Evolutionary conservation across 352 stramenopile species (phyloP).

Genomic region (Globisporangium nagaii): DNA sequence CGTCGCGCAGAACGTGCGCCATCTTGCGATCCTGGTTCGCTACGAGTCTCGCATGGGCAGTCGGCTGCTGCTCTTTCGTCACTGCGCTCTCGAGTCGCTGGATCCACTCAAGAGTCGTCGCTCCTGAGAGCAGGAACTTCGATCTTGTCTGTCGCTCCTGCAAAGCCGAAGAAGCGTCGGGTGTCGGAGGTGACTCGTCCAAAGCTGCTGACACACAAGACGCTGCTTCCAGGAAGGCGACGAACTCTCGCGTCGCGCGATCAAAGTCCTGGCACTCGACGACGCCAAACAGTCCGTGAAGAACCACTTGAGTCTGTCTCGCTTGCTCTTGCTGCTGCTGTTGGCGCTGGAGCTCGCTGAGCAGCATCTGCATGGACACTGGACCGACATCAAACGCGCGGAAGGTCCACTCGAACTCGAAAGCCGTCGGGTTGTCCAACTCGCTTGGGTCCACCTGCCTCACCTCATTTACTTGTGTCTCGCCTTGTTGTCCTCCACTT

Average conservation of each 20-base stretch:
- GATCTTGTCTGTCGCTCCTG: not conserved
- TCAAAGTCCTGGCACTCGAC: constrained; percentile 55
- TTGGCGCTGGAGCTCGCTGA: constrained; percentile 2
- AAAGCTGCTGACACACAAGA: constrained; percentile 10
- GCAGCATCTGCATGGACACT: constrained; percentile 32
- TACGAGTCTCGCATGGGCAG: constrained; percentile 7
- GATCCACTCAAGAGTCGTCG: constrained; percentile 14
- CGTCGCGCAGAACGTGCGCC: constrained; percentile 24
- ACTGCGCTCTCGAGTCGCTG: constrained; percentile 12
- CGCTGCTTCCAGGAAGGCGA: constrained; percentile 18
- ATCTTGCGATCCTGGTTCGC: constrained; percentile 24
- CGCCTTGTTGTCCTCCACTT: not conserved
- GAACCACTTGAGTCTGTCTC: constrained; percentile 17
- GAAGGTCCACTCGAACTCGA: constrained; percentile 52
- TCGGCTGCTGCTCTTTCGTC: not conserved
- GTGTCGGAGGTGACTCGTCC: too few species aligned
- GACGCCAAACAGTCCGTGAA: constrained; percentile 45
- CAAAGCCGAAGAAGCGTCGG: not conserved
- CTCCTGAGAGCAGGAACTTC: constrained; percentile 10
- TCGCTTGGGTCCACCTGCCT: not conserved
- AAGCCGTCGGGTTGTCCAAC: constrained; percentile 15
- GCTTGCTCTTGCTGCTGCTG: not conserved
- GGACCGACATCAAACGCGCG: constrained; percentile 62
- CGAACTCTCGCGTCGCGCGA: constrained; percentile 26
- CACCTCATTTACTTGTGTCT: not conserved